These are phyloP conservation scores for Scenedesmus sp. DNA, from an alignment of 163 green algal species.

Conservation along the genomic window DNA sequence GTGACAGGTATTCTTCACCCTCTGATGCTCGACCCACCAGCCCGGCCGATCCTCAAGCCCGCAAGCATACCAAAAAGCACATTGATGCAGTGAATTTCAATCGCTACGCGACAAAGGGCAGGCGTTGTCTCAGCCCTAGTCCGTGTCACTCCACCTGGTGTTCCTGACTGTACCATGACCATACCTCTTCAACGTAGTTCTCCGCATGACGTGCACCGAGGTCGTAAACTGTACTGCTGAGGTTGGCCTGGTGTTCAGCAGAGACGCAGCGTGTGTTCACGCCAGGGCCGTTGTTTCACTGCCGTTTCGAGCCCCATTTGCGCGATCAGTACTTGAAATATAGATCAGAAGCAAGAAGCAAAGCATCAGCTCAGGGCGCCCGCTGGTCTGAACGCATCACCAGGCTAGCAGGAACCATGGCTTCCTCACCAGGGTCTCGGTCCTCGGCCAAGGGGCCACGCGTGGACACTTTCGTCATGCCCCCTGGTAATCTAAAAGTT, in stretches of 20 bases:
- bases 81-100: no score
- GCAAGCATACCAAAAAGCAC: no score
- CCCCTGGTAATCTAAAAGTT: neutral
- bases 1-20: no score
- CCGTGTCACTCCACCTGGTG: neutral
- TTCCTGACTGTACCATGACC: neutral
- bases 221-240: neutral
- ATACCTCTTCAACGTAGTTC: neutral
- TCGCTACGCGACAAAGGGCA: neutral
- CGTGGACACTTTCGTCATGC: neutral
- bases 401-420: conserved; percentile 13
- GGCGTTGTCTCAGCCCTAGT: neutral
- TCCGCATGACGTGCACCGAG: neutral
- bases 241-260: neutral
- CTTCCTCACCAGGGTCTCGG: neutral
- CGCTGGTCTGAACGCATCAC: neutral
- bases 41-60: no score
- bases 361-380: neutral
- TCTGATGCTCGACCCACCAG: no score
- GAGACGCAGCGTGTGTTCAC: neutral
- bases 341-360: neutral
- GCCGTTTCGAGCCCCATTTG: neutral
- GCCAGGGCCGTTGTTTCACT: conserved; percentile 6
- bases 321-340: neutral
- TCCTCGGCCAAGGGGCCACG: neutral